Base-by-base conservation (phyloP, 129 eudicot species). In the Artemisia tridentata region DNA sequence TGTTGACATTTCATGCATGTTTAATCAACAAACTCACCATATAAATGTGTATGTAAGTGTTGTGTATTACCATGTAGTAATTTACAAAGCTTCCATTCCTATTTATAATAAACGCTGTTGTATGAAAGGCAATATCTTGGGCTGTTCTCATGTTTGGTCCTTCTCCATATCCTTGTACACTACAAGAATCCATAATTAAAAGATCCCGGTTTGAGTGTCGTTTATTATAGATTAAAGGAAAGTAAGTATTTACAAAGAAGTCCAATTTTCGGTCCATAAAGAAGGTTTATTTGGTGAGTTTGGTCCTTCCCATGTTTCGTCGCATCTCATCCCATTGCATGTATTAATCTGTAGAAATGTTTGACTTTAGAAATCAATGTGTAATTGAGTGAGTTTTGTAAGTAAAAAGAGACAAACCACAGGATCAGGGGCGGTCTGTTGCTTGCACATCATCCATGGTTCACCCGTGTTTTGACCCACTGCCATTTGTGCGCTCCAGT, bases 361-460 rank as follows among this genome's bases (percentile, higher is more conserved):
- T 66, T 65, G 48, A 29, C 52, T 27, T 38, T 43, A 53, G 48
- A 12, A 71, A 0, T 29, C 3, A 71, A 72, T 25, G 18, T 29
- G 54, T 21, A 27, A 20, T 29, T 50, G 27, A 72, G 16, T 23
- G 11, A 23, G 9, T 41, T 38, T 38, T 46, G 56, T 58, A 34
- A 41, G 15, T 8, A 38, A 76, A 0, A 59, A 21, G 21, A 61
- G 4, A 72, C 77, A 53, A 58, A 93, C 99, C 88, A 93, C 87
- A 1, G 92, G 97, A 79, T 84, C 97, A n/a, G 96, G 99, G 69
- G 99, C 99, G 50, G 88, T 86, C 27, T 82, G 84, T 85, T 90
- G 97, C 86, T 93, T 90, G 84, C 99, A 93, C 99, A 93, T 93
- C 21, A 80, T 75, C 99, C 99, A 93, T 56, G 99, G 99, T 29